Conservation (phyloP, 2,329 filamentous ascomycete genomes). For the Monilinia aucupariae region DNA sequence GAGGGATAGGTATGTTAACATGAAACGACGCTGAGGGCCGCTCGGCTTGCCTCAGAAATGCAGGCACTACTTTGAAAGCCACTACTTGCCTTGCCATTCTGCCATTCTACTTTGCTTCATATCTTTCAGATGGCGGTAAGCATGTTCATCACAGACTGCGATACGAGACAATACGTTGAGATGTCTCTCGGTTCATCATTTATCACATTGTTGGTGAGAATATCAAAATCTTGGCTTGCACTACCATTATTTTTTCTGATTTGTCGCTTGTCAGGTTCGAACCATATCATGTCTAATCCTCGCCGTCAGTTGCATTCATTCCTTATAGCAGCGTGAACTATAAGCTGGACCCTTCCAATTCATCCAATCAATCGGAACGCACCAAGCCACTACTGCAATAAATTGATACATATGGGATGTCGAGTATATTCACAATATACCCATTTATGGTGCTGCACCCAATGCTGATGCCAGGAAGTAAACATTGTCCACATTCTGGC, state of each 20-base stretch:
- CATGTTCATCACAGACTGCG: slow-evolving; percentile 25
- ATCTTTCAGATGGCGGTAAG: slow-evolving; percentile 13
- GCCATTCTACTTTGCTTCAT: slow-evolving; percentile 7
- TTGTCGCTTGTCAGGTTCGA: not conserved
- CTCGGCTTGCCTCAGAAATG: slow-evolving; percentile 27
- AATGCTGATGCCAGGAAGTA: not conserved
- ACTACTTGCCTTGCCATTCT: not conserved
- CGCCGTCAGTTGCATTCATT: slow-evolving; percentile 14
- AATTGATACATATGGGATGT: slow-evolving; percentile 10
- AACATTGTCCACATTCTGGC: not conserved
- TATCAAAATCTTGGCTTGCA: not conserved
- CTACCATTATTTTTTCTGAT: not conserved
- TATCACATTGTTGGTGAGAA: not conserved
- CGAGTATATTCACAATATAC: not conserved
- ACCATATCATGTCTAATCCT: slow-evolving; percentile 5
- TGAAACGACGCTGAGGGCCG: slow-evolving; percentile 30
- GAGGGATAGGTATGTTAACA: slow-evolving; percentile 12
- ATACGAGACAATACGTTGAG: not conserved
- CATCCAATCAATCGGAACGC: not conserved
- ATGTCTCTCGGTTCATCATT: no score
- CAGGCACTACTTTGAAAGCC: not conserved
- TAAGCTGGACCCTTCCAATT: slow-evolving; percentile 1
- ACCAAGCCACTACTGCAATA: not conserved
- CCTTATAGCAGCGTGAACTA: slow-evolving; percentile 15
- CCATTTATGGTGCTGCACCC: not conserved